These are phyloP conservation scores for Daldinia bambusicola DNA, from an alignment of 495 filamentous ascomycete species.

Conservation along the genomic window DNA sequence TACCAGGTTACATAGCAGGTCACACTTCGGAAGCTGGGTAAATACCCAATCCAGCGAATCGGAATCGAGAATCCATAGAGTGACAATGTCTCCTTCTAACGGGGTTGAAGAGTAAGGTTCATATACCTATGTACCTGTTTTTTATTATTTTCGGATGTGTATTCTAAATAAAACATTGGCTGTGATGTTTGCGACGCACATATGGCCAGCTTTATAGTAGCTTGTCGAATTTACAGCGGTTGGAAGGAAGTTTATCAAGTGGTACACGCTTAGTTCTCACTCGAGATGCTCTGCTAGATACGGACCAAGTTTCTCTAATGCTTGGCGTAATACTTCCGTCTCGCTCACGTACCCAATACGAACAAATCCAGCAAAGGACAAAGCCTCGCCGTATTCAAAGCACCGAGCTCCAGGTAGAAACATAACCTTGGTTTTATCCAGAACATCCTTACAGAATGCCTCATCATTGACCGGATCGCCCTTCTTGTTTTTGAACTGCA, in stretches of 20 bases:
- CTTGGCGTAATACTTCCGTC: constrained; percentile 74
- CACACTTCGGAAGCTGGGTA: not conserved
- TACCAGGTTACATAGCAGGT: constrained; percentile 11
- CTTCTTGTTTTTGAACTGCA: constrained; percentile 70
- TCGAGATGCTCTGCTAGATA: constrained; percentile 63
- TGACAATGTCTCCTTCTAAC: not conserved
- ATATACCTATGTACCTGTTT: not conserved
- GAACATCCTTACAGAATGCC: constrained; percentile 74
- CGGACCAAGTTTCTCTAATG: constrained; percentile 65
- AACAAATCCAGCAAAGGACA: constrained; percentile 80
- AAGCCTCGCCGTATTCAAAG: constrained; percentile 68
- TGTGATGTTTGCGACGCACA: no score
- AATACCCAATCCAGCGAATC: constrained; percentile 1
- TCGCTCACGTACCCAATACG: constrained; percentile 82
- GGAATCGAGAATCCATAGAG: not conserved
- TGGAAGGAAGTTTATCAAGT: no score
- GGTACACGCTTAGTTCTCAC: not conserved
- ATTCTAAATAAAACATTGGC: no score
- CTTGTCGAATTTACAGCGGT: no score
- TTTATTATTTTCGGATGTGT: no score
- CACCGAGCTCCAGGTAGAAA: constrained; percentile 79
- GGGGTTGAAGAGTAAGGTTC: not conserved
- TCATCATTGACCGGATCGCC: constrained; percentile 77
- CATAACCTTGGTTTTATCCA: constrained; percentile 79
- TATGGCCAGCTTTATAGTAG: no score